These are phyloP conservation scores for Cytospora piceae DNA, from an alignment of 2,329 filamentous ascomycete species.

Conservation along the genomic window DNA sequence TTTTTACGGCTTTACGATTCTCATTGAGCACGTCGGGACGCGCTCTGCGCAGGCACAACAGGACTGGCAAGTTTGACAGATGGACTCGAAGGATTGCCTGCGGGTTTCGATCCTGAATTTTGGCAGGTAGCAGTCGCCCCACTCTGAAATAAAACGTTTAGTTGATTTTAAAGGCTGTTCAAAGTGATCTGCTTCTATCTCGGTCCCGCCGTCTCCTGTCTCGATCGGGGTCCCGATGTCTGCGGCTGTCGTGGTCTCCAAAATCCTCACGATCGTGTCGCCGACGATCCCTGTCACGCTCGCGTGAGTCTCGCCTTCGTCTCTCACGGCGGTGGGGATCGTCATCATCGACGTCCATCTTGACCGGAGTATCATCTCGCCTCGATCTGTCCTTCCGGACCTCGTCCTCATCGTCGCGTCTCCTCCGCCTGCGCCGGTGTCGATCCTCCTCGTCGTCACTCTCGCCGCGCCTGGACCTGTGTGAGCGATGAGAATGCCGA, in stretches of 20 bases:
- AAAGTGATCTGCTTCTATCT: slow-evolving; percentile 51
- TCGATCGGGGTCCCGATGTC: slow-evolving; percentile 33
- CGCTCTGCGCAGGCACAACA: slow-evolving; percentile 26
- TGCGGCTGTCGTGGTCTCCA: slow-evolving; percentile 32
- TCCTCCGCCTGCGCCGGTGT: slow-evolving; percentile 35
- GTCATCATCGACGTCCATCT: slow-evolving; percentile 30
- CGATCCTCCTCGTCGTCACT: slow-evolving; percentile 33
- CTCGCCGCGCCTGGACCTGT: slow-evolving; percentile 44
- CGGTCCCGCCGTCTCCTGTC: slow-evolving; percentile 36
- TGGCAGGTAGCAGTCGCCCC: neutral
- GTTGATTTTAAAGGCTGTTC: neutral
- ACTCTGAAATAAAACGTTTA: neutral
- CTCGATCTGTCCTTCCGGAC: slow-evolving; percentile 40
- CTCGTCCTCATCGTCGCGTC: slow-evolving; percentile 25
- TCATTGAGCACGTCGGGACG: neutral
- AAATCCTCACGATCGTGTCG: slow-evolving; percentile 38
- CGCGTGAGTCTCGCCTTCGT: slow-evolving; percentile 36
- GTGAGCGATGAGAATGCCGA: slow-evolving; percentile 46
- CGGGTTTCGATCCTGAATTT: neutral
- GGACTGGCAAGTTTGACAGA: slow-evolving; percentile 19
- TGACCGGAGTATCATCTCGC: slow-evolving; percentile 43
- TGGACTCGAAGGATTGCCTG: slow-evolving; percentile 5
- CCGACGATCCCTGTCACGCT: slow-evolving; percentile 38
- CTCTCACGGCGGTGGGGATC: slow-evolving; percentile 28
- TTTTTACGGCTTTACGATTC: neutral